Evolutionary conservation across 768 basidiomycete species (phyloP).

Genomic region (Rubroboletus satanas): DNA sequence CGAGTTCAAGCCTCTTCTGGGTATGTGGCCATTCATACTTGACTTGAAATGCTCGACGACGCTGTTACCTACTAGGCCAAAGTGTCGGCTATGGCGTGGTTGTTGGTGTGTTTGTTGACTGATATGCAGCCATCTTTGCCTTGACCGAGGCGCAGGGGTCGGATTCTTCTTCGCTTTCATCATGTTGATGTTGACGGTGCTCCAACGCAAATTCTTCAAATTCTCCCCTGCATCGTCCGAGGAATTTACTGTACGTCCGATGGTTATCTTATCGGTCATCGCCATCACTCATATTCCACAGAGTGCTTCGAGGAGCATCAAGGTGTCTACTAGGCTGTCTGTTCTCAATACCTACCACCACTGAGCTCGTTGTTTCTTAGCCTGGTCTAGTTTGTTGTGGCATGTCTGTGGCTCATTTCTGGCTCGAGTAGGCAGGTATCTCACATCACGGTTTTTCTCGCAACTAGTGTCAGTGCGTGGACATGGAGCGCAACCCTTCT

Average conservation of each 20-base stretch:
- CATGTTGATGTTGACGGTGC: conserved; percentile 42
- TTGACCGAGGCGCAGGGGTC: conserved; percentile 32
- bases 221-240: conserved; percentile 46
- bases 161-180: conserved; percentile 49
- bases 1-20: conserved; percentile 40
- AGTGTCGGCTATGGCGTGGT: conserved; percentile 50
- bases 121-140: background rate
- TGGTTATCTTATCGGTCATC: background rate
- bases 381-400: conserved; percentile 50
- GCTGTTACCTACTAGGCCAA: conserved; percentile 29
- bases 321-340: conserved; percentile 26
- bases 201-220: conserved; percentile 45
- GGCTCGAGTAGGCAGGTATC: background rate
- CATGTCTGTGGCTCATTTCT: conserved; percentile 31
- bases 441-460: background rate
- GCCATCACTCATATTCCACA: conserved; percentile 8
- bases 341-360: background rate
- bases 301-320: conserved; percentile 46
- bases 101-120: conserved; percentile 32
- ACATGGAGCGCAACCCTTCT: conserved; percentile 56
- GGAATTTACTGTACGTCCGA: conserved; percentile 41
- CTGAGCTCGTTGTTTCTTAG: conserved; percentile 17
- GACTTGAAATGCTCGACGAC: background rate
- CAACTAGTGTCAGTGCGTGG: conserved; percentile 46
- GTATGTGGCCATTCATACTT: conserved; percentile 20